Conservation (phyloP, 352 stramenopile genomes). For the Aphanomyces astaci region DNA sequence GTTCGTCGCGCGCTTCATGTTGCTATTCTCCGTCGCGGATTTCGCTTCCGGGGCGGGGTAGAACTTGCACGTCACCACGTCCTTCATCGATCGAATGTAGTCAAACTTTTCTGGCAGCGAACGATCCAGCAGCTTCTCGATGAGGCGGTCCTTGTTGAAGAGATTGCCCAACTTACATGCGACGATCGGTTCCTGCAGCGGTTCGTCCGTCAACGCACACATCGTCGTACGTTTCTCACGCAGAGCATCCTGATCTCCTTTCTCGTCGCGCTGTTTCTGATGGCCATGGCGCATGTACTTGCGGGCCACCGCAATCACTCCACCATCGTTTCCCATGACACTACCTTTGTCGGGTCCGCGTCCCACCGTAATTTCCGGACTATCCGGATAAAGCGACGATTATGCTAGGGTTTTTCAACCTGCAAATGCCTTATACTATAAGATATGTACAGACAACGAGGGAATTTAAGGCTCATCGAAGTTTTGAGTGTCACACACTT, state of each 20-base stretch:
- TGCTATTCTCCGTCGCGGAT: background rate
- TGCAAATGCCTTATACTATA: too few species aligned
- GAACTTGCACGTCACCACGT: conserved; percentile 74
- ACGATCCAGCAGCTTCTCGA: conserved; percentile 74
- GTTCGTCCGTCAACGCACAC: conserved; percentile 79
- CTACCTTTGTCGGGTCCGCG: background rate
- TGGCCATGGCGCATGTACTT: conserved; percentile 90
- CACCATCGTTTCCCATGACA: conserved; percentile 88
- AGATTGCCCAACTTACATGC: conserved; percentile 84
- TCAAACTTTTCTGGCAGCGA: conserved; percentile 61
- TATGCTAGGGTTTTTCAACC: too few species aligned
- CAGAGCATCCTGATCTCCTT: conserved; percentile 48
- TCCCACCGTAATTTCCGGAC: background rate
- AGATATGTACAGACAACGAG: too few species aligned
- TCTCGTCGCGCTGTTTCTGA: conserved; percentile 57
- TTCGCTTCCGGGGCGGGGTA: conserved; percentile 23
- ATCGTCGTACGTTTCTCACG: conserved; percentile 51
- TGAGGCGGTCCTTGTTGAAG: conserved; percentile 88
- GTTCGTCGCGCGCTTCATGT: background rate
- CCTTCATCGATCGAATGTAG: conserved; percentile 82
- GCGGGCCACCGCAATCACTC: conserved; percentile 90
- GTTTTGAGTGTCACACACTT: too few species aligned
- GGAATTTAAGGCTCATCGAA: too few species aligned
- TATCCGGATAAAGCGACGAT: conserved; percentile 14
- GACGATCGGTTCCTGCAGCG: conserved; percentile 77